These are phyloP conservation scores for Penicillium expansum DNA, from an alignment of 2,329 filamentous ascomycete species.

Conservation along the genomic window DNA sequence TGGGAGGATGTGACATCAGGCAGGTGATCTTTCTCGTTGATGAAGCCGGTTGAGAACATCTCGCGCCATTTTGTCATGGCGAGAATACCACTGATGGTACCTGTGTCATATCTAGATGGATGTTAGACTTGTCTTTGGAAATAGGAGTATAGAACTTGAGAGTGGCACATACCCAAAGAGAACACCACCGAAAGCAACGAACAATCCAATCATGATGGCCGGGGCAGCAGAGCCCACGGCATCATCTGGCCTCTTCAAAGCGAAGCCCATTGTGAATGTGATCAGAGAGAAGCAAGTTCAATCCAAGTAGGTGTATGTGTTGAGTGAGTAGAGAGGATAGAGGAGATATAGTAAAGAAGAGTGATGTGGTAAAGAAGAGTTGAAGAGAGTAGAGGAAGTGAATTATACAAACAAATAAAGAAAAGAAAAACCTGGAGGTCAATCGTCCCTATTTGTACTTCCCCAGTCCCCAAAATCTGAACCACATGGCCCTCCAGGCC, in stretches of 20 bases:
- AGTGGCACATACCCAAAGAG: conserved; percentile 51
- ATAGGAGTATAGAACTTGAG: neutral
- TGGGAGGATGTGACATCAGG: conserved; percentile 54
- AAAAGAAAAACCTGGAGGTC: neutral
- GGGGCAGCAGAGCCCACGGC: conserved; percentile 47
- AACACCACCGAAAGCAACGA: conserved; percentile 59
- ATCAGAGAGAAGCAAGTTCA: neutral
- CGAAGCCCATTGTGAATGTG: conserved; percentile 39
- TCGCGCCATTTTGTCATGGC: conserved; percentile 48
- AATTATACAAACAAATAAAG: neutral
- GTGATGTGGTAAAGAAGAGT: neutral
- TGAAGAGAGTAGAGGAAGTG: neutral
- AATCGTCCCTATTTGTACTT: conserved; percentile 9
- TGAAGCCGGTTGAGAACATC: conserved; percentile 34
- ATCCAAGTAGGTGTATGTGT: neutral
- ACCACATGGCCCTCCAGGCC: conserved; percentile 7
- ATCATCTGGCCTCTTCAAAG: conserved; percentile 47
- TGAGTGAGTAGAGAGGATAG: neutral
- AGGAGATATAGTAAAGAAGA: neutral
- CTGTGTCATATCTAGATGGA: conserved; percentile 49
- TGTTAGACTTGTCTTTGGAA: neutral
- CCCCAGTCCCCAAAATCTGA: neutral
- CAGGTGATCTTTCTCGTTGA: conserved; percentile 38
- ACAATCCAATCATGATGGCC: conserved; percentile 55
- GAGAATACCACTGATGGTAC: conserved; percentile 54